Conservation (phyloP, 257 asterid species). For the Agastache rugosa region DNA sequence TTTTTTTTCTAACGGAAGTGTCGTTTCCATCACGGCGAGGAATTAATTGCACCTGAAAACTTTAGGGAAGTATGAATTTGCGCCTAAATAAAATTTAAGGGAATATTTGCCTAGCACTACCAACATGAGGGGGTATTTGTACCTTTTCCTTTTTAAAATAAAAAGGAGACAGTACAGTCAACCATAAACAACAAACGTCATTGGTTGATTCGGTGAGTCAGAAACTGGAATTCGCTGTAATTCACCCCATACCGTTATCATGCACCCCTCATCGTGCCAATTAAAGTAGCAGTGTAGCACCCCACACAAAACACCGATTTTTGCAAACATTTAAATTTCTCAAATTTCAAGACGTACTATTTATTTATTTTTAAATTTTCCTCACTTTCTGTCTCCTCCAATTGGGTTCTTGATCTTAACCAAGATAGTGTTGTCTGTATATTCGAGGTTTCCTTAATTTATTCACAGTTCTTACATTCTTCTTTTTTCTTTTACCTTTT, state of each 20-base stretch:
- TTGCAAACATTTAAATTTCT: slow-evolving; percentile 16
- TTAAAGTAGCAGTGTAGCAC: background rate
- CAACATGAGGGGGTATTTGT: no score
- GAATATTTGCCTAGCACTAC: no score
- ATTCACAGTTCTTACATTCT: background rate
- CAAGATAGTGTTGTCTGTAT: background rate
- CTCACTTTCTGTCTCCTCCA: slow-evolving; percentile 5
- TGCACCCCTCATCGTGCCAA: slow-evolving; percentile 27
- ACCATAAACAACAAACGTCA: slow-evolving; percentile 36
- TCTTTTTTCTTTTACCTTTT: background rate
- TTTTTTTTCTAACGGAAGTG: no score
- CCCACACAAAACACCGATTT: slow-evolving; percentile 20
- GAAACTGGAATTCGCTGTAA: slow-evolving; percentile 34
- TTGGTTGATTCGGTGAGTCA: background rate
- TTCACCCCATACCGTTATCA: slow-evolving; percentile 27
- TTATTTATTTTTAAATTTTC: background rate
- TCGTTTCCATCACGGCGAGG: no score
- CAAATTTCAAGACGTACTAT: slow-evolving; percentile 20
- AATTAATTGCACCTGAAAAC: no score
- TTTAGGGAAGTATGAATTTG: no score
- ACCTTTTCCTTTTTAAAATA: no score
- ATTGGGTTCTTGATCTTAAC: slow-evolving; percentile 27
- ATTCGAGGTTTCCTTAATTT: slow-evolving; percentile 26
- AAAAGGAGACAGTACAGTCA: background rate
- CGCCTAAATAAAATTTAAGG: no score